phyloP scores from a whole-genome alignment of 441 rosid species.

The Gossypium davidsonii region DNA sequence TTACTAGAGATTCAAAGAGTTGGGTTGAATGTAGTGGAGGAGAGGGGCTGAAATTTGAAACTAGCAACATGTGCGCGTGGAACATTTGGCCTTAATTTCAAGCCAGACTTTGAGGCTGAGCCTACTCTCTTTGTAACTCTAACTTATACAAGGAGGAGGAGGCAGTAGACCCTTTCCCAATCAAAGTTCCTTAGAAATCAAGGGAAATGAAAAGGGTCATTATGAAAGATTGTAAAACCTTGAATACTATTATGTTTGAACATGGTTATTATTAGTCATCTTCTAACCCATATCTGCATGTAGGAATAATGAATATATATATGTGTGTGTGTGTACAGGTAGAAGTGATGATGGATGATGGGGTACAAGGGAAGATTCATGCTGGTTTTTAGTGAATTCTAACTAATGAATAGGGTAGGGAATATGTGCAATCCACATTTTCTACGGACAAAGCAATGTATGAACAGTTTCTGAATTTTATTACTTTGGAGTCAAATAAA shows the following conservation, averaged over 20 bases:
- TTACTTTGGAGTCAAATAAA: neutral
- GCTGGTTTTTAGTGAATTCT: conserved; percentile 30
- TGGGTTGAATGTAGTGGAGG: conserved; percentile 16
- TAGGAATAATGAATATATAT: neutral
- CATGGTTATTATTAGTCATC: conserved; percentile 25
- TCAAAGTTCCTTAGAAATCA: conserved; percentile 50
- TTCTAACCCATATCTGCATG: neutral
- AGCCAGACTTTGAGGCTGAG: conserved; percentile 24
- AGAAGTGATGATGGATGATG: conserved; percentile 12
- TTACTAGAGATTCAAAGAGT: neutral
- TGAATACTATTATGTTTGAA: conserved; percentile 37
- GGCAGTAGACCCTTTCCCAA: conserved; percentile 32
- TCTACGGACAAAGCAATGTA: conserved; percentile 38
- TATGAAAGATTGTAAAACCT: conserved; percentile 34
- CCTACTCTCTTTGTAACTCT: conserved; percentile 25
- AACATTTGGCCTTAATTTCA: conserved; percentile 15
- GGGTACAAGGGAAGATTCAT: conserved; percentile 21
- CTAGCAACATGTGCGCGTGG: conserved; percentile 12
- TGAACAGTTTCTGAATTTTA: neutral
- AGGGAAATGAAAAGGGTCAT: conserved; percentile 32
- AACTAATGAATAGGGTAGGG: conserved; percentile 29
- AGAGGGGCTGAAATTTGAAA: neutral
- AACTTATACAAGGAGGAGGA: conserved; percentile 19
- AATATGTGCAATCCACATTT: conserved; percentile 36
- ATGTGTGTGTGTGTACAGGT: neutral